phyloP scores from a whole-genome alignment of 2,329 filamentous ascomycete genomes.

The Rutstroemia sp. region DNA sequence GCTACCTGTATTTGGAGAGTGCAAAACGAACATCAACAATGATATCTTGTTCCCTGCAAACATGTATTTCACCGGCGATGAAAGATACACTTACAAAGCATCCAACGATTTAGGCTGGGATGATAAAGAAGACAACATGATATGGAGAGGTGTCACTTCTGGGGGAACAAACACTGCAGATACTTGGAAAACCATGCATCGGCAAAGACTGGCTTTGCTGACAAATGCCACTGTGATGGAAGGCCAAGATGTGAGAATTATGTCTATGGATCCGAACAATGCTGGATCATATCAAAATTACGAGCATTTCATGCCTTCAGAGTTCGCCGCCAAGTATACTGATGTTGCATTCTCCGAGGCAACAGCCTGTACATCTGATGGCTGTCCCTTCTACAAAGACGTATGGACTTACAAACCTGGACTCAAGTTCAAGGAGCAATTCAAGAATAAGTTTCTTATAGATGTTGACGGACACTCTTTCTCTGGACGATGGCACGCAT shows the following conservation, averaged over 20 bases:
- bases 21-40: conserved; percentile 55
- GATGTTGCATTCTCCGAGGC: conserved; percentile 32
- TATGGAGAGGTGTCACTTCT: conserved; percentile 61
- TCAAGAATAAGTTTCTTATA: conserved; percentile 58
- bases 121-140: conserved; percentile 45
- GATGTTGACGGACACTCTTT: conserved; percentile 74
- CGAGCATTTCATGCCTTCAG: conserved; percentile 36
- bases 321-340: conserved; percentile 27
- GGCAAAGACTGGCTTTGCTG: conserved; percentile 50
- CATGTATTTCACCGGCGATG: conserved; percentile 53
- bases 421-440: conserved; percentile 51
- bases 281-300: conserved; percentile 35
- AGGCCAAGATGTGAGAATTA: conserved; percentile 32
- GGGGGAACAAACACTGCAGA: conserved; percentile 44
- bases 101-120: conserved; percentile 50
- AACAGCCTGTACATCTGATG: conserved; percentile 38
- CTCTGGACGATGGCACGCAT: conserved; percentile 60
- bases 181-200: conserved; percentile 48
- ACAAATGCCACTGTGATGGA: conserved; percentile 42
- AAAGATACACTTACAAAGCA: conserved; percentile 50
- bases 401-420: conserved; percentile 40
- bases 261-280: conserved; percentile 28
- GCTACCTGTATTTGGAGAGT: conserved; percentile 54
- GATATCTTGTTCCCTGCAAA: conserved; percentile 58
- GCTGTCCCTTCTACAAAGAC: conserved; percentile 39